phyloP scores from a whole-genome alignment of 805 yeast genomes.

The Saccharomycopsis microspora region DNA sequence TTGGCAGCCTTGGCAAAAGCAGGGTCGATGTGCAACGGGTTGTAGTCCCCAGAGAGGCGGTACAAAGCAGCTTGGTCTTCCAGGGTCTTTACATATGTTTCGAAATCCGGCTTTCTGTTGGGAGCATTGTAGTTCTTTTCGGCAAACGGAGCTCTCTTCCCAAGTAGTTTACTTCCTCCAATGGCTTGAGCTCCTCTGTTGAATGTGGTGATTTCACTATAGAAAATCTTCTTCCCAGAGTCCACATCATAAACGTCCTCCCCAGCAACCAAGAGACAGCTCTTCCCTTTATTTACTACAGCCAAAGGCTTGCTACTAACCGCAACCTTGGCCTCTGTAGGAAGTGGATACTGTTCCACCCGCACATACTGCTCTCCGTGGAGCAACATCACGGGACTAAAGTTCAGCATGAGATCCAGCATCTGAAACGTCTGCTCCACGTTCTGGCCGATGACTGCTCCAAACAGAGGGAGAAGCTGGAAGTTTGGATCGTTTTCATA shows the following conservation, averaged over 20 bases:
- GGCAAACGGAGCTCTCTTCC: constrained; percentile 48
- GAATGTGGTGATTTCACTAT: constrained; percentile 78
- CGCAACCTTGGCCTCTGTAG: constrained; percentile 51
- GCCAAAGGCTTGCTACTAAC: constrained; percentile 62
- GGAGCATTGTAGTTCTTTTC: constrained; percentile 34
- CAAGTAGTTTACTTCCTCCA: constrained; percentile 35
- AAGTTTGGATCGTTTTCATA: constrained; percentile 72
- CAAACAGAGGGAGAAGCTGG: constrained; percentile 75
- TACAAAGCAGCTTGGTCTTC: constrained; percentile 79
- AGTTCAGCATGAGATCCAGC: constrained; percentile 51
- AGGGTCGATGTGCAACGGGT: constrained; percentile 94
- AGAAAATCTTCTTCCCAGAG: constrained; percentile 60
- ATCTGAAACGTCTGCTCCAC: constrained; percentile 1
- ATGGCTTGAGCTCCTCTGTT: constrained; percentile 57
- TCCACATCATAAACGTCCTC: constrained; percentile 55
- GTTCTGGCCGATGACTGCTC: constrained; percentile 61
- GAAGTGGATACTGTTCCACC: constrained; percentile 65
- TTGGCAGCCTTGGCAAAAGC: constrained; percentile 78
- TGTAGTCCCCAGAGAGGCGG: constrained; percentile 87
- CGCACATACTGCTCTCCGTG: constrained; percentile 94
- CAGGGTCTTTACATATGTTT: constrained; percentile 42
- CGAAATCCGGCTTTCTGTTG: constrained; percentile 58
- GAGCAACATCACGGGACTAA: constrained; percentile 78
- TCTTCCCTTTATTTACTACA: constrained; percentile 78
- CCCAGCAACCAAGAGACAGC: constrained; percentile 62